Evolutionary conservation across 2,329 filamentous ascomycete genomes (phyloP).

Genomic region (Botrytis medusae): DNA sequence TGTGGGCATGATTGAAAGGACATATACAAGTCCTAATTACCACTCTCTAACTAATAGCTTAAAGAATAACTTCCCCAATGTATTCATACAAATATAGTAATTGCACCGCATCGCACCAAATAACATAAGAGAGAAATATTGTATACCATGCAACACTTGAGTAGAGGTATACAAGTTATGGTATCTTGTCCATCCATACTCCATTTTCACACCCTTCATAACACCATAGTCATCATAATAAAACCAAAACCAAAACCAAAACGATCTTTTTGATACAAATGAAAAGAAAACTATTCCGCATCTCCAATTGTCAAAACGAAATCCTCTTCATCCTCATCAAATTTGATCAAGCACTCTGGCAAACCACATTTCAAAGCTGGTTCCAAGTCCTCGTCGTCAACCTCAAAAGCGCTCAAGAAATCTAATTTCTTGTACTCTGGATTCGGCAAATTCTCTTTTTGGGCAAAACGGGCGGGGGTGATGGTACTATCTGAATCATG

Average conservation of each 20-base stretch:
- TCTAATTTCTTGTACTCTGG: conserved; percentile 47
- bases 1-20: not conserved
- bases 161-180: conserved; percentile 11
- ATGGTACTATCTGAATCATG: conserved; percentile 48
- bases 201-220: not conserved
- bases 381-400: conserved; percentile 46
- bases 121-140: conserved; percentile 1
- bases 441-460: conserved; percentile 36
- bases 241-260: not conserved
- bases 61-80: not conserved
- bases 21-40: not conserved
- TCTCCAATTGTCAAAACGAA: conserved; percentile 54
- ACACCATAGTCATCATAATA: conserved; percentile 13
- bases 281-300: not conserved
- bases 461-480: conserved; percentile 48
- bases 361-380: conserved; percentile 33
- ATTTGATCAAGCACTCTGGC: conserved; percentile 38
- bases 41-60: not conserved
- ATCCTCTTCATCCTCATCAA: conserved; percentile 48
- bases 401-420: conserved; percentile 60
- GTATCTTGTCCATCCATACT: conserved; percentile 16
- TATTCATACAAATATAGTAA: conserved; percentile 9
- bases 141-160: conserved; percentile 4
- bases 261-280: not conserved
- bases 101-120: not conserved